Conservation (phyloP, 192 early-diverging fungal species). For the Coemansia sp. region DNA sequence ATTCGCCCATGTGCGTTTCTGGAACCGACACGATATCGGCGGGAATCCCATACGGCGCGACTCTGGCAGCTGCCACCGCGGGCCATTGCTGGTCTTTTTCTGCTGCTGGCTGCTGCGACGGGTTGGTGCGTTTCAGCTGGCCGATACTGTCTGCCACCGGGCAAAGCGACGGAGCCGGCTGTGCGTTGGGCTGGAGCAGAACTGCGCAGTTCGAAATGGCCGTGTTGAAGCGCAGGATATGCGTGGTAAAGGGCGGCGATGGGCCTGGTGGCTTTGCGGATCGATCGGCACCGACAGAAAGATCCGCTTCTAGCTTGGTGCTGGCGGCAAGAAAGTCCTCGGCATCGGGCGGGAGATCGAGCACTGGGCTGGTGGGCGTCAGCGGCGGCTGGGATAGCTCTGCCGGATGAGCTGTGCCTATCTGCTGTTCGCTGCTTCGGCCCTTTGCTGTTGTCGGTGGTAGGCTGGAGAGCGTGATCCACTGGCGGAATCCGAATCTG, state of each 20-base stretch:
- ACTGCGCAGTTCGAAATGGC: slow-evolving; percentile 9
- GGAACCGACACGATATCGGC: slow-evolving; percentile 33
- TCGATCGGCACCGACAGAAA: too few species aligned
- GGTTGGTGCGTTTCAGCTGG: not conserved
- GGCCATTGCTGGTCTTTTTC: not conserved
- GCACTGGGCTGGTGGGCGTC: slow-evolving; percentile 23
- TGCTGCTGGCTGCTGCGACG: not conserved
- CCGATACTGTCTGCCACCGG: slow-evolving; percentile 2
- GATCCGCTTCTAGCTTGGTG: slow-evolving; percentile 3
- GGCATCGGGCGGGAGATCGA: slow-evolving; percentile 14
- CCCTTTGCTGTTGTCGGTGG: not conserved
- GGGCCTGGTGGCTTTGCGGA: too few species aligned
- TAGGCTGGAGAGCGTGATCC: slow-evolving; percentile 30
- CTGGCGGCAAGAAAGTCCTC: slow-evolving; percentile 20
- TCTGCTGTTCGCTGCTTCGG: not conserved
- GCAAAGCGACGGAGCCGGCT: slow-evolving; percentile 1
- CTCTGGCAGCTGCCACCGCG: slow-evolving; percentile 7
- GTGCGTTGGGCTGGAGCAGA: slow-evolving; percentile 30
- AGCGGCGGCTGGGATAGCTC: slow-evolving; percentile 13
- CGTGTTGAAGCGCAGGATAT: slow-evolving; percentile 8
- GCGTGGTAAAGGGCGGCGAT: not conserved
- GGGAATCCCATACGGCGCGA: slow-evolving; percentile 34
- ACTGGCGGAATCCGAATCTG: slow-evolving; percentile 45
- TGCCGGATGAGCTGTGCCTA: not conserved
- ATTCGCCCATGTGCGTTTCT: slow-evolving; percentile 6